Conservation (phyloP, 2,329 filamentous ascomycete genomes). For the Trichoderma arundinaceum region DNA sequence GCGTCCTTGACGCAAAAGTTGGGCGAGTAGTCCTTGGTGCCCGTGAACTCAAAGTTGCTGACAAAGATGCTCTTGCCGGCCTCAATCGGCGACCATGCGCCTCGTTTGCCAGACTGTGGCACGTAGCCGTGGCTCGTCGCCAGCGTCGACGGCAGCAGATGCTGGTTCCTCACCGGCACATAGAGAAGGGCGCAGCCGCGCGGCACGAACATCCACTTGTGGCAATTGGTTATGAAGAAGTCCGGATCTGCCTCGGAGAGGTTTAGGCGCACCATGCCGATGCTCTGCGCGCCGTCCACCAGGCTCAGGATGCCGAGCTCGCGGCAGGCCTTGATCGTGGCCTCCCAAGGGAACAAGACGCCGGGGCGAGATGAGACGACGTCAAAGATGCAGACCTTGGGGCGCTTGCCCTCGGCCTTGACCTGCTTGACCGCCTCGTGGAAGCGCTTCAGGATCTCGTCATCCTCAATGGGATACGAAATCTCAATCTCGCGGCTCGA, state of each 20-base stretch:
- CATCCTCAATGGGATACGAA: constrained; percentile 72
- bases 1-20: constrained; percentile 75
- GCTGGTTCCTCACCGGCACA: constrained; percentile 77
- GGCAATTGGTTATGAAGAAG: constrained; percentile 85
- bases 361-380: constrained; percentile 80
- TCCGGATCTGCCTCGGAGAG: constrained; percentile 72
- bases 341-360: constrained; percentile 78
- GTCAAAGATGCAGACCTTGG: constrained; percentile 74
- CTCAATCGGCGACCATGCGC: constrained; percentile 49
- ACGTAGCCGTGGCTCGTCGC: constrained; percentile 82
- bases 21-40: constrained; percentile 74
- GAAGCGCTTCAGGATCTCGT: constrained; percentile 67
- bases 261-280: constrained; percentile 79
- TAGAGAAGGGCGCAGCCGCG: constrained; percentile 82
- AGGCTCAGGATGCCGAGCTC: constrained; percentile 72
- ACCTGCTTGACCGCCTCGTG: constrained; percentile 60
- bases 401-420: constrained; percentile 62
- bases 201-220: constrained; percentile 89
- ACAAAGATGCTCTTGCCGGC: constrained; percentile 65
- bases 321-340: constrained; percentile 66
- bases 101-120: constrained; percentile 45
- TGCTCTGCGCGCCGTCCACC: constrained; percentile 83
- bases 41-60: constrained; percentile 75
- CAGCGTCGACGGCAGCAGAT: constrained; percentile 72
- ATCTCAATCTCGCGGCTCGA: constrained; percentile 63